These are phyloP conservation scores for Peronospora destructor DNA, from an alignment of 352 stramenopile genomes.

Conservation along the genomic window DNA sequence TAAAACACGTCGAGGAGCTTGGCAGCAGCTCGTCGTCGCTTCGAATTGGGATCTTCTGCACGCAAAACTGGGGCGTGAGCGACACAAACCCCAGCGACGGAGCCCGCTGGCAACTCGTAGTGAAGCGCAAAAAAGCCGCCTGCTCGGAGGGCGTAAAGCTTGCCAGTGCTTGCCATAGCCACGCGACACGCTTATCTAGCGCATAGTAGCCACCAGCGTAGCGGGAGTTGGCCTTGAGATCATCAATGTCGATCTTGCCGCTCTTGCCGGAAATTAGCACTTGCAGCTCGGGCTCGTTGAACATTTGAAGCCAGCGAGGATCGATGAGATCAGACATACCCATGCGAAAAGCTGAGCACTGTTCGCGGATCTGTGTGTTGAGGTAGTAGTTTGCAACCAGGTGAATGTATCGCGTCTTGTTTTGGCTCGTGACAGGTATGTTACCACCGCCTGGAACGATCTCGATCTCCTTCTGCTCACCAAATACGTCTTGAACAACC, in stretches of 20 bases:
- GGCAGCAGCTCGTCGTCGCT: conserved; percentile 85
- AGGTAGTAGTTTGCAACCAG: conserved; percentile 94
- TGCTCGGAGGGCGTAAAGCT: conserved; percentile 82
- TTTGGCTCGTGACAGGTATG: conserved; percentile 87
- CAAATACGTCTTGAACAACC: conserved; percentile 85
- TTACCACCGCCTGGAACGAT: conserved; percentile 86
- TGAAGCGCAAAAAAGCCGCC: conserved; percentile 89
- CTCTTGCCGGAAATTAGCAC: conserved; percentile 88
- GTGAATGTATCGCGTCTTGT: conserved; percentile 94
- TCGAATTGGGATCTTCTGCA: conserved; percentile 69
- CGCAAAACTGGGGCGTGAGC: conserved; percentile 92
- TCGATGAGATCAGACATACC: conserved; percentile 93
- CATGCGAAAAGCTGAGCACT: conserved; percentile 89
- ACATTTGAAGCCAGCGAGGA: conserved; percentile 88
- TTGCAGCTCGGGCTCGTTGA: conserved; percentile 95
- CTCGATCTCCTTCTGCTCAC: conserved; percentile 71
- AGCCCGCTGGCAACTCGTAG: conserved; percentile 91
- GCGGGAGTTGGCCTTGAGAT: conserved; percentile 84
- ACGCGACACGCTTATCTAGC: conserved; percentile 65
- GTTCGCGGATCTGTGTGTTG: conserved; percentile 87
- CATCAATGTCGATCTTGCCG: conserved; percentile 50
- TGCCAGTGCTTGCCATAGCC: conserved; percentile 60
- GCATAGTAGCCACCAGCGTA: conserved; percentile 93
- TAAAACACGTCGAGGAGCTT: conserved; percentile 95
- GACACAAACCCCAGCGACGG: conserved; percentile 91